A percentile compares a stretch with the other conserved stretches of the same genome.
These are phyloP conservation scores for Mrakia blollopis DNA, from an alignment of 768 basidiomycete species.

Conservation along the genomic window DNA sequence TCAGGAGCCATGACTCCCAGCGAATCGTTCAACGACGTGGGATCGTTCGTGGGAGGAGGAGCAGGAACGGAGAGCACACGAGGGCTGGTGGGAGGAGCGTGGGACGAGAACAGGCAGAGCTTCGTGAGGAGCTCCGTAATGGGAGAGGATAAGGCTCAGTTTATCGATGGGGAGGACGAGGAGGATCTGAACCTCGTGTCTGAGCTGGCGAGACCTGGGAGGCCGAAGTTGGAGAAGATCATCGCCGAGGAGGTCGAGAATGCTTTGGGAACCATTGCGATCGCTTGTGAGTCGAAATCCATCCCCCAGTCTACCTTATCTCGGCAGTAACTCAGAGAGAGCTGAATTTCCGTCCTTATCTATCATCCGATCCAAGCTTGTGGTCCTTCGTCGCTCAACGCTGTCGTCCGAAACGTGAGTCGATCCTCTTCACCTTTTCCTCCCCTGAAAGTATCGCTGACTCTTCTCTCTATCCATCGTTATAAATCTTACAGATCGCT, in stretches of 20 bases:
- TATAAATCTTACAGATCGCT: background rate
- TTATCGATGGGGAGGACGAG: conserved; percentile 58
- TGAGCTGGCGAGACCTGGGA: conserved; percentile 62
- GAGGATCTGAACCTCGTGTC: conserved; percentile 57
- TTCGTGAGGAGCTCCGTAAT: conserved; percentile 29
- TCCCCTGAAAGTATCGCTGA: too few species aligned
- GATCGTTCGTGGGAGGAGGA: conserved; percentile 1
- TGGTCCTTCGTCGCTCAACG: conserved; percentile 66
- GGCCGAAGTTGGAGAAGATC: conserved; percentile 60
- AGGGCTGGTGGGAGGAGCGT: conserved; percentile 29
- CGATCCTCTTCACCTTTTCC: background rate
- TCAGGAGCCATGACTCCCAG: background rate
- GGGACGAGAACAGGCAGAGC: conserved; percentile 29
- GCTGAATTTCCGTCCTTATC: too few species aligned
- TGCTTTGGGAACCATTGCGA: conserved; percentile 56
- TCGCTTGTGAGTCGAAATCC: conserved; percentile 69
- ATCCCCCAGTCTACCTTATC: too few species aligned
- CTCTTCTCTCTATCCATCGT: too few species aligned
- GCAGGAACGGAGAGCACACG: conserved; percentile 19
- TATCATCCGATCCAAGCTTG: too few species aligned
- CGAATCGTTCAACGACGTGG: conserved; percentile 8
- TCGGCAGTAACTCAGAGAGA: too few species aligned
- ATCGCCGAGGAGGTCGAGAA: conserved; percentile 60
- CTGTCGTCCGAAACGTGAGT: conserved; percentile 57
- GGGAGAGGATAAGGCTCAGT: conserved; percentile 41